These are phyloP conservation scores for Solanum neorickii DNA, from an alignment of 257 asterid genomes.

Conservation along the genomic window DNA sequence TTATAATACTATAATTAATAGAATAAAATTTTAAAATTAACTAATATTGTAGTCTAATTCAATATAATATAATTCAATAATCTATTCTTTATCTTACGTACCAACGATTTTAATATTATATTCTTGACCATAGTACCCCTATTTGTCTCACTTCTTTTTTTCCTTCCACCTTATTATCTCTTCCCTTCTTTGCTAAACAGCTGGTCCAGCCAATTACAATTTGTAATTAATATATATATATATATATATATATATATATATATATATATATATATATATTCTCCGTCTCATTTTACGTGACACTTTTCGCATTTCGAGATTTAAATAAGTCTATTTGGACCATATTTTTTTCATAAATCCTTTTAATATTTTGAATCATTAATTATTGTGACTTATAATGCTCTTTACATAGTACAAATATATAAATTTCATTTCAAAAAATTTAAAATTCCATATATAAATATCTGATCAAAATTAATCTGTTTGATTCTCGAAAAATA, in stretches of 20 bases:
- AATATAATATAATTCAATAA: neutral
- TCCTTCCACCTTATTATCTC: slow-evolving; percentile 5
- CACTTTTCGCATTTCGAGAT: rapidly evolving
- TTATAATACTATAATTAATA: neutral
- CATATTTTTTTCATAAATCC: no score
- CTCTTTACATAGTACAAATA: no score
- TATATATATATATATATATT: no score
- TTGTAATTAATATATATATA: neutral
- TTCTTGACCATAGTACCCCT: neutral
- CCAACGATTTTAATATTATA: neutral
- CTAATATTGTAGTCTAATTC: neutral
- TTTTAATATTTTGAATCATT: no score
- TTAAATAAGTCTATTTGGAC: no score
- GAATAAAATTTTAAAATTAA: neutral
- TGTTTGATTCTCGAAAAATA: no score
- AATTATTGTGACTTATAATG: no score
- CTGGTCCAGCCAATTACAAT: neutral
- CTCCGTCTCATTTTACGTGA: no score
- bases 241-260: no score
- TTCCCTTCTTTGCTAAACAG: neutral
- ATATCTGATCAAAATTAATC: no score
- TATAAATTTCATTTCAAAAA: no score
- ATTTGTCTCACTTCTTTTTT: slow-evolving; percentile 13
- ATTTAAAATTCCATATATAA: no score
- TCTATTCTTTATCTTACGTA: neutral